Conservation (phyloP, 345 rosid genomes). For the Turnera subulata region DNA sequence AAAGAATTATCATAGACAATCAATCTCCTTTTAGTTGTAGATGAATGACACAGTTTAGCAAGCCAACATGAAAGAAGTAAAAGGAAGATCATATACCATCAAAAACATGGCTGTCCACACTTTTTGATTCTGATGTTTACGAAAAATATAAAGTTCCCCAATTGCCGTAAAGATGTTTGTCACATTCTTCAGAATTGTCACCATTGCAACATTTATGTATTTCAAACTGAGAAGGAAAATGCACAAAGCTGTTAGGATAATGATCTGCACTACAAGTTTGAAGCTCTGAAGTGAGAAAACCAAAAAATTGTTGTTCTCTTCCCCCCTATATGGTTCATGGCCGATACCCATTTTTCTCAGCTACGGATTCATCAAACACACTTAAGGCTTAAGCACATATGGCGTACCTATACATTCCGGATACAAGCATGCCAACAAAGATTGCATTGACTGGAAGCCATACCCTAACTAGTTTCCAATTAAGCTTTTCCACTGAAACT, state of each 20-base stretch:
- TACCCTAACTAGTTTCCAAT: conserved; percentile 71
- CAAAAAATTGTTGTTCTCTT: too few species aligned
- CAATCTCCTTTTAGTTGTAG: too few species aligned
- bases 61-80: too few species aligned
- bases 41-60: too few species aligned
- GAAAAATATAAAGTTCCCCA: conserved; percentile 79
- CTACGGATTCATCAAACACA: too few species aligned
- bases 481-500: conserved; percentile 68
- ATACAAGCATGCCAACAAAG: conserved; percentile 90
- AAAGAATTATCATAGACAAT: too few species aligned
- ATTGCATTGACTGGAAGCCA: conserved; percentile 94
- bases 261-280: too few species aligned
- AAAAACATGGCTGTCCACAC: conserved; percentile 93
- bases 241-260: not conserved
- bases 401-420: conserved; percentile 85
- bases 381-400: not conserved
- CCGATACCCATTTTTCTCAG: too few species aligned
- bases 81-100: conserved; percentile 54
- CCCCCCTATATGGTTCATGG: too few species aligned
- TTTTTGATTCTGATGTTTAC: conserved; percentile 79
- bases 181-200: conserved; percentile 89
- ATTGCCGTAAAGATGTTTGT: conserved; percentile 86
- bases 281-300: too few species aligned
- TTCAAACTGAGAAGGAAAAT: conserved; percentile 64
- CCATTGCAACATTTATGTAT: conserved; percentile 91